Evolutionary conservation across 139 green algal species (phyloP), one percentile per base, ranked within the genome.

Genomic region (Coelastrella sp.): DNA sequence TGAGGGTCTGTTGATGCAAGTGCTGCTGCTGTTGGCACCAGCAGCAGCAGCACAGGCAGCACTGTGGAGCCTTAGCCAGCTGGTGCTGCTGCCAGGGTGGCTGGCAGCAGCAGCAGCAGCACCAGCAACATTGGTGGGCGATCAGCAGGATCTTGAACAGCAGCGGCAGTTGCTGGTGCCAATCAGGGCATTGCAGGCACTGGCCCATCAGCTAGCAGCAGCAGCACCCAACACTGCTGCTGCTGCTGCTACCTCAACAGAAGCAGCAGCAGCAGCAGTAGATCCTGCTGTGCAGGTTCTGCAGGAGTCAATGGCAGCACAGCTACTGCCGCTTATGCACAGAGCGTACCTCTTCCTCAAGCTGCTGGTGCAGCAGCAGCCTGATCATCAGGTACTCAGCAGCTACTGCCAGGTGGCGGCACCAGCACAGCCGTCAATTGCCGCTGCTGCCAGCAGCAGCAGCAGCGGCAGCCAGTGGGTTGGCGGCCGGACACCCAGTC

Each of bases 331-430:
- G 20, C 81, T 59, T 57, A 49, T 88, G 8, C 68, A 88, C 68
- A 35, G 84, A 7, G 84, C 49, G 0, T 81, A 88, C 68, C 68
- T 88, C 17, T 24, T 88, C 66, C 35, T n/a, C 5, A 25, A 75
- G 17, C 61, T 88, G 84, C 84, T 88, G 68, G 66, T 49, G 68
- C 84, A 88, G 84, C 84, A 88, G 84, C 49, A 70, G 66, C 84
- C 84, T 81, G 20, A 12, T 57, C 19, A 9, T 24, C 49, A 88
- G 68, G 25, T 88, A 81, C 35, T 11, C 9, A 25, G 25, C 7
- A 73, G 79, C 79, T 85, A 57, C 58, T 24, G 76, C 27, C 76
- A 63, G 7, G 63, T 72, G 12, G 35, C 35, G 35, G 35, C 35
- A 49, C 35, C 35, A 49, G 35, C 35, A 49, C 35, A 49, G 35